Percentiles rank a stretch among this genome's conserved stretches.
phyloP scores from a whole-genome alignment of 352 stramenopile genomes.

The Halophytophthora polymorphica region DNA sequence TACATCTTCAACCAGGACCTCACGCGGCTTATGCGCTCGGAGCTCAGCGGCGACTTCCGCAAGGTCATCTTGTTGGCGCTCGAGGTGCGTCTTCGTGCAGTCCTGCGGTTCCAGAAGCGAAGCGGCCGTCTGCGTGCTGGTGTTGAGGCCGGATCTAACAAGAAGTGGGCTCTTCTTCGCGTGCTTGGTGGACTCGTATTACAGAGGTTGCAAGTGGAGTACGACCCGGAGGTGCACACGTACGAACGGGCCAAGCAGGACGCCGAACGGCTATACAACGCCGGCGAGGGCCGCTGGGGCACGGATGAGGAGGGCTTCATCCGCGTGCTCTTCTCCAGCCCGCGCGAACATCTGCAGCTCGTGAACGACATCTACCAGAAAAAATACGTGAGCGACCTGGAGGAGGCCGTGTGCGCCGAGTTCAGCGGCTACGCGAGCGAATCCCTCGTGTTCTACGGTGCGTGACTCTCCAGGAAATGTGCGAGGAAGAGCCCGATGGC shows the following conservation, averaged over 20 bases:
- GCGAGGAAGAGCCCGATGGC: no score
- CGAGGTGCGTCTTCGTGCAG: constrained; percentile 29
- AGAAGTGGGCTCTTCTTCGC: constrained; percentile 2
- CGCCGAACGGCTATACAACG: constrained; percentile 64
- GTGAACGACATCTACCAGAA: constrained; percentile 67
- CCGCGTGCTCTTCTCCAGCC: constrained; percentile 55
- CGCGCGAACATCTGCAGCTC: constrained; percentile 47
- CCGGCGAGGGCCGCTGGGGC: constrained; percentile 67
- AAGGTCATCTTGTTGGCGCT: constrained; percentile 62
- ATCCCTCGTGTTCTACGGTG: constrained; percentile 65
- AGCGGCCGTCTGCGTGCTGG: background rate
- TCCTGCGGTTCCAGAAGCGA: no score
- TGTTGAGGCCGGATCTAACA: background rate
- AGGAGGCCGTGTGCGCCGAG: constrained; percentile 55
- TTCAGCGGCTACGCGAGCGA: constrained; percentile 61
- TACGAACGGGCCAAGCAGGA: constrained; percentile 47
- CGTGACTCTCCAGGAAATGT: constrained; percentile 9
- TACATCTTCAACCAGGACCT: constrained; percentile 76
- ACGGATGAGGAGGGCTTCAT: constrained; percentile 72
- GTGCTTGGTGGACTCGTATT: background rate
- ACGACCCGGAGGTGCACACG: constrained; percentile 57
- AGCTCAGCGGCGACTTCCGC: constrained; percentile 67
- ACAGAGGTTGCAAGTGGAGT: constrained; percentile 35
- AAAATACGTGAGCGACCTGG: constrained; percentile 64
- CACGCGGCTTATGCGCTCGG: constrained; percentile 54